Evolutionary conservation across 1,284 basidiomycete species (phyloP), one percentile per base, ranked within the genome.

Genomic region (Trichosporon sp.): DNA sequence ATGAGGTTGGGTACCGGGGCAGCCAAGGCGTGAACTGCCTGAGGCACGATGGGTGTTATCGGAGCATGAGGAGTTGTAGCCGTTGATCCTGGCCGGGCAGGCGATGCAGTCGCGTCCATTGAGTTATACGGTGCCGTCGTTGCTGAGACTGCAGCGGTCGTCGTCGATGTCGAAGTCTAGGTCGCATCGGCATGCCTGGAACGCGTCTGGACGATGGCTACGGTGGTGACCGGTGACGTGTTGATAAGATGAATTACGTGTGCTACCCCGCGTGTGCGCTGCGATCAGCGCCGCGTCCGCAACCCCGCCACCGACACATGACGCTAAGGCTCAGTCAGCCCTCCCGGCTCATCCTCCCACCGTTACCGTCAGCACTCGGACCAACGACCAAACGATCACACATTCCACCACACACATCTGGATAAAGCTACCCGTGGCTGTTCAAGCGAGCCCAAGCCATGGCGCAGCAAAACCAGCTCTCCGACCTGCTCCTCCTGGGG

Each of bases 1-100:
- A 95, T 78, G 81, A 82, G 73, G 10, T 69, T 61, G 1, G 79
- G 79, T 2, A 73, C 32, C 1, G 82, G 81, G 9, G 71, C 67
- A 1, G 81, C 79, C 25, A 83, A 74, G 0, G 68, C 59, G 56
- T 80, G 75, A 5, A 81, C 68, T 0, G 72, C 69, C 5, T 71
- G 60, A 14, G 75, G 78, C 23, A 77, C 73, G 9, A 72, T 74
- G 27, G 77, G 77, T 1, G 73, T 62, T 23, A 68, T 65, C 9
- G 66, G 67, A 14, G 70, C 66, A 21, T 73, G 69, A 37, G 71
- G 71, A 11, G 70, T 70, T 33, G 74, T 67, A 0, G 73, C 70
- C 2, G 73, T 73, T 0, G 72, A 72, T 2, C 73, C 73, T 11
- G 75, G 75, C 9, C 77, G 71, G 32, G 62, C 60, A 32, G 27